A percentile compares a stretch with the other conserved stretches of the same genome.
Conservation (phyloP, 1,284 basidiomycete species). For the Vanrija pseudolonga region DNA sequence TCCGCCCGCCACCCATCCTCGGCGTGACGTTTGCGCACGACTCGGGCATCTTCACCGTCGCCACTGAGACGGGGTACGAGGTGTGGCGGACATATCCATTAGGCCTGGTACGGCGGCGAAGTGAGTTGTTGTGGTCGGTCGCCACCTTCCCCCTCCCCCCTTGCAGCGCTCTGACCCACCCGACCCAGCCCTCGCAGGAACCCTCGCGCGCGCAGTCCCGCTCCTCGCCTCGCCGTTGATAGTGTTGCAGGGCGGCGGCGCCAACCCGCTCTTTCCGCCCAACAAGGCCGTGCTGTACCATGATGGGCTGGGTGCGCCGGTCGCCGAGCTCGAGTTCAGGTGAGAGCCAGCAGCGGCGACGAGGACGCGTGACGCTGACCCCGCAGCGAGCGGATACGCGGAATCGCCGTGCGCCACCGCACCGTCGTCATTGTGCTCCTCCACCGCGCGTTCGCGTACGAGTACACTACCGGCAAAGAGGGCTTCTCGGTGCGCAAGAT, state of each 20-base stretch:
- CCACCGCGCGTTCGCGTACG: slow-evolving; percentile 73
- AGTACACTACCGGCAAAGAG: slow-evolving; percentile 55
- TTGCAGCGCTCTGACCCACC: neutral
- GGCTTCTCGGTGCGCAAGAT: slow-evolving; percentile 55
- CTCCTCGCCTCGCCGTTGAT: slow-evolving; percentile 79
- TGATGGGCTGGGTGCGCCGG: slow-evolving; percentile 66
- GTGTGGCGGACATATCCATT: slow-evolving; percentile 79
- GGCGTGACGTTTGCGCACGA: slow-evolving; percentile 66
- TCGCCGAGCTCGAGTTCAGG: slow-evolving; percentile 83
- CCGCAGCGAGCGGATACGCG: slow-evolving; percentile 70
- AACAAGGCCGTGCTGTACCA: slow-evolving; percentile 94
- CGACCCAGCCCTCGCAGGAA: slow-evolving; percentile 54
- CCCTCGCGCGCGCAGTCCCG: slow-evolving; percentile 70
- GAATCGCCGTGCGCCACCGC: slow-evolving; percentile 71
- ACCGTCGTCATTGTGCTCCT: slow-evolving; percentile 80
- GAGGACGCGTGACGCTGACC: neutral
- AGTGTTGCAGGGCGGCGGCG: slow-evolving; percentile 84
- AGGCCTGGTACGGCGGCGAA: slow-evolving; percentile 69
- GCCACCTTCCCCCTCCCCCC: no score
- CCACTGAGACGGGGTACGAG: slow-evolving; percentile 79
- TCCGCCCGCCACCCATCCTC: slow-evolving; percentile 69
- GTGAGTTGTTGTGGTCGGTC: slow-evolving; percentile 53
- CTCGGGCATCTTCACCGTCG: slow-evolving; percentile 73
- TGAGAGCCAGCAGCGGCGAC: slow-evolving; percentile 3
- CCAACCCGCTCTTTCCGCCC: slow-evolving; percentile 84